phyloP scores from a whole-genome alignment of 1,284 basidiomycete genomes.

The Cutaneotrichosporon sp. region DNA sequence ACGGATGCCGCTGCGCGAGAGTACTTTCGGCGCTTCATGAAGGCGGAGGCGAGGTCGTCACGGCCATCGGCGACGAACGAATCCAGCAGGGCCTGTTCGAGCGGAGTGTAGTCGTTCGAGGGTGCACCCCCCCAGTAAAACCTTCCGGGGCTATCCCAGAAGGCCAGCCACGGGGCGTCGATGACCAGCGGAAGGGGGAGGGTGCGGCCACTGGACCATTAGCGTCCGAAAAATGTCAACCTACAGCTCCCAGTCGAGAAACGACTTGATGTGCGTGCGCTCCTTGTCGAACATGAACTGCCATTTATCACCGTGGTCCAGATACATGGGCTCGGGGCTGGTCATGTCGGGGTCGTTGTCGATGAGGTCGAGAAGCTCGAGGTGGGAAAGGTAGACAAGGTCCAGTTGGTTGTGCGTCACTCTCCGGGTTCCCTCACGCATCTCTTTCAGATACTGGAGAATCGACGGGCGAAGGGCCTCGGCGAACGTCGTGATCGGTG shows the following conservation, averaged over 20 bases:
- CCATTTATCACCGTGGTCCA: not conserved
- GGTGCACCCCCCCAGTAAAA: too few relatives aligned
- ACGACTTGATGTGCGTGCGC: not conserved
- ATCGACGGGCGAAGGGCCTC: not conserved
- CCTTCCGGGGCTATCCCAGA: too few relatives aligned
- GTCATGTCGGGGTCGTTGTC: not conserved
- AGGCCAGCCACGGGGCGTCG: not conserved
- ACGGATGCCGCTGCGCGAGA: too few relatives aligned
- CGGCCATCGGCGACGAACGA: too few relatives aligned
- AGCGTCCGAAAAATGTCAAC: not conserved
- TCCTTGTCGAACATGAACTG: not conserved
- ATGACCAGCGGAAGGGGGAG: not conserved
- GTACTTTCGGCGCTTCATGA: too few relatives aligned
- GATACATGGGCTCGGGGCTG: not conserved
- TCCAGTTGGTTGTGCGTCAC: not conserved
- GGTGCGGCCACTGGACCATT: too few relatives aligned
- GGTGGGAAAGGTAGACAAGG: not conserved
- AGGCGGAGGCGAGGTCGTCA: too few relatives aligned
- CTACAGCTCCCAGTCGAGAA: not conserved
- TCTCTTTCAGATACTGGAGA: not conserved
- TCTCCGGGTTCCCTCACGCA: not conserved
- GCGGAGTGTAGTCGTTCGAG: too few relatives aligned
- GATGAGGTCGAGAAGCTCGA: not conserved
- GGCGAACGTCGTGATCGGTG: not conserved
- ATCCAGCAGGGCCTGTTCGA: too few relatives aligned